Conservation (phyloP, 2,329 filamentous ascomycete species). For the Aspergillus jensenii region DNA sequence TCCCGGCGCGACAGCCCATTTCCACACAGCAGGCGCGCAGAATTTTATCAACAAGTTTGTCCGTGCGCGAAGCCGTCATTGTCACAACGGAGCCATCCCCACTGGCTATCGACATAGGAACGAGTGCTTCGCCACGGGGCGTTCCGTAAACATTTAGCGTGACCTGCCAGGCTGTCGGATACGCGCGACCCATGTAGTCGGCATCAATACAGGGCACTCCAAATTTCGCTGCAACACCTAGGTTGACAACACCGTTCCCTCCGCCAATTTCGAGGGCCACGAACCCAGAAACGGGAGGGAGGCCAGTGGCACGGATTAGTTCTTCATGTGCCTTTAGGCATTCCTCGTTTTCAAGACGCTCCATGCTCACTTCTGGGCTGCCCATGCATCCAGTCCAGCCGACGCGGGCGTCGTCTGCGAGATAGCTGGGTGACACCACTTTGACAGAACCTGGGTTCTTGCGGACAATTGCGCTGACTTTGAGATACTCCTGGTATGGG, state of each 20-base stretch:
- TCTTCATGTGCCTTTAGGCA: slow-evolving; percentile 44
- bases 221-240: slow-evolving; percentile 26
- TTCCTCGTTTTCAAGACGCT: slow-evolving; percentile 61
- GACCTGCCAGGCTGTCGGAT: slow-evolving; percentile 48
- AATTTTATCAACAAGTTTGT: slow-evolving; percentile 50
- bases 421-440: slow-evolving; percentile 24
- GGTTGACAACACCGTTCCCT: slow-evolving; percentile 52
- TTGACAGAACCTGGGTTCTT: not conserved
- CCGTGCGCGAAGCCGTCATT: slow-evolving; percentile 34
- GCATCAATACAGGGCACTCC: slow-evolving; percentile 47
- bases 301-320: slow-evolving; percentile 43
- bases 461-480: not conserved
- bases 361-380: slow-evolving; percentile 60
- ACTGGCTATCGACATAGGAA: slow-evolving; percentile 50
- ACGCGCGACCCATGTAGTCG: slow-evolving; percentile 49
- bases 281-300: not conserved
- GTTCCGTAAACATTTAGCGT: slow-evolving; percentile 43
- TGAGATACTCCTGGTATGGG: slow-evolving; percentile 12
- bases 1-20: slow-evolving; percentile 51
- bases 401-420: slow-evolving; percentile 53
- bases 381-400: slow-evolving; percentile 57
- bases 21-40: slow-evolving; percentile 54
- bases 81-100: slow-evolving; percentile 54
- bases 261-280: slow-evolving; percentile 68
- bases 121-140: slow-evolving; percentile 32